Evolutionary conservation across 2,329 filamentous ascomycete species (phyloP).

Genomic region (Allantophomopsis cytisporea): DNA sequence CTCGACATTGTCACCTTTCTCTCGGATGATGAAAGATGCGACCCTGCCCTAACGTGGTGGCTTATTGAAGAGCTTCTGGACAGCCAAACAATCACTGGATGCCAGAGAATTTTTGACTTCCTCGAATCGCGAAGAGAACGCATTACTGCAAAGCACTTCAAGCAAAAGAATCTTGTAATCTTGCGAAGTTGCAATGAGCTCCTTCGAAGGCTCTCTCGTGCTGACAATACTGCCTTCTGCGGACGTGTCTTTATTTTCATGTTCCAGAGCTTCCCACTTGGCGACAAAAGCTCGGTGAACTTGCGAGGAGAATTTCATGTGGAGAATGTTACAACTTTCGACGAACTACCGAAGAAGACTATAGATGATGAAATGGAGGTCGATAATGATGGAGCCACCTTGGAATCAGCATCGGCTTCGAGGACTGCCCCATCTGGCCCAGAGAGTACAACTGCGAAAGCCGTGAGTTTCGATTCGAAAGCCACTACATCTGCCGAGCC

Average conservation of each 20-base stretch:
- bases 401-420: constrained; percentile 14
- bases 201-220: constrained; percentile 81
- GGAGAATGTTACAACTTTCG: constrained; percentile 84
- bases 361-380: constrained; percentile 50
- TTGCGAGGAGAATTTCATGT: constrained; percentile 89
- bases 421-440: constrained; percentile 9
- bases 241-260: constrained; percentile 96
- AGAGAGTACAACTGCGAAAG: constrained; percentile 21
- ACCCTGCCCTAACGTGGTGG: constrained; percentile 74
- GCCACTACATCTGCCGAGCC: constrained; percentile 29
- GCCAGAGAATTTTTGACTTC: constrained; percentile 85
- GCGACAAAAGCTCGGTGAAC: constrained; percentile 96
- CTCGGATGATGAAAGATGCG: constrained; percentile 66
- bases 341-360: constrained; percentile 33
- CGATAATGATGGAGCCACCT: constrained; percentile 31
- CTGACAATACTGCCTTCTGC: constrained; percentile 94
- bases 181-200: constrained; percentile 93
- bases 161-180: constrained; percentile 77
- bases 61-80: constrained; percentile 91
- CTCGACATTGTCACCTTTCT: constrained; percentile 84
- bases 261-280: constrained; percentile 93
- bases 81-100: constrained; percentile 87
- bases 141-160: constrained; percentile 69
- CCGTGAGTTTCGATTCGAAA: constrained; percentile 28
- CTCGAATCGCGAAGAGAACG: constrained; percentile 85